Base-by-base conservation (phyloP, 768 basidiomycete genomes). In the Mycena indigotica region DNA sequence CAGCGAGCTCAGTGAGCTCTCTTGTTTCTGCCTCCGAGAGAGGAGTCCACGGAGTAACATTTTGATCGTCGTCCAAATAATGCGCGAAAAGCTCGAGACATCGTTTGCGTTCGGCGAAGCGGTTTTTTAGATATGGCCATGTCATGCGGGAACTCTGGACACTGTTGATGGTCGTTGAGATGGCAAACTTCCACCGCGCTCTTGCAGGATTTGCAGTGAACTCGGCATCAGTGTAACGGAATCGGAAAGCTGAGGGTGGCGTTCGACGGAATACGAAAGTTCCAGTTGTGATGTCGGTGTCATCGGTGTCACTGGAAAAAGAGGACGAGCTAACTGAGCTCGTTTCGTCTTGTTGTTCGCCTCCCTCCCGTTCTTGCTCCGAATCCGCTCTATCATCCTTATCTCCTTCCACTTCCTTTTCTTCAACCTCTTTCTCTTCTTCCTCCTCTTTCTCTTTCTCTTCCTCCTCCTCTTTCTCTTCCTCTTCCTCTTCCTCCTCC, bases 111-210 rank as follows among this genome's bases (percentile, higher is more conserved):
- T 61, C 55, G 6, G 19, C 56, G 48, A 54, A 49, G 21, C 56
- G 56, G 19, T 57, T 28, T 46, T 57, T 50, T 32, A 61, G 39
- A 44, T 54, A 54, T 0, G 56, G 32, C 60, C 60, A 61, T n/a
- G 52, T 38, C 48, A 49, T 17, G 10, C 28, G 60, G 3, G 5
- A 35, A 4, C 48, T 55, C 55, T 46, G 46, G 26, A 57, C 52
- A 23, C 54, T 40, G 40, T 57, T 46, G 26, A 57, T 35, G 5
- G 44, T 25, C 17, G 60, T 56, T 5, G 56, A 55, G 28, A 62
- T 58, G 44, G 61, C 61, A 44, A 62, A 58, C 32, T 35, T 46
- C 61, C 61, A 62, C 26, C 61, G 56, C n/a, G 60, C 60, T 8
- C 52, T 51, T 17, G 56, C 61, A 0, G 25, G 40, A 52, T 62